Base-by-base conservation (phyloP, 2,329 filamentous ascomycete genomes). In the Phoma sp. region DNA sequence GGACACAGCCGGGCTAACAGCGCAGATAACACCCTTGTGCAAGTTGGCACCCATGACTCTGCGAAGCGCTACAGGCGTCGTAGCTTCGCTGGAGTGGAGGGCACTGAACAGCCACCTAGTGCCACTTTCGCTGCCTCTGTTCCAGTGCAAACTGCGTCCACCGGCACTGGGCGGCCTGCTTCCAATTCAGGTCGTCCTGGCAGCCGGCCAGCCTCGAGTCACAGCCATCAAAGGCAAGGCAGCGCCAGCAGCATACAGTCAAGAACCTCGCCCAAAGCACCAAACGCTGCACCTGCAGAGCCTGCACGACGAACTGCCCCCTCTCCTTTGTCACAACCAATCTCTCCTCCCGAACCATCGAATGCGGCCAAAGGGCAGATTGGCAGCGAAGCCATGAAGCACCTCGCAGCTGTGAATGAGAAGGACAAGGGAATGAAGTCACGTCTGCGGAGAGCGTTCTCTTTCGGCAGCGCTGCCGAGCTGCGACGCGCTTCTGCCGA, bases 391-490 rank as follows among this genome's bases (percentile, higher is more conserved):
- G 94, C 94, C 19, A 88, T 90, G 13, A 88, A 92, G 74, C 92
- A 96, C 53, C 84, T 98, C 35, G 87, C 90, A 40, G 92, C 93
- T n/a, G 82, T 98, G 51, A 94, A 88, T 57, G 90, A 94, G 63
- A 94, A 90, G 71, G 91, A 91, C 71, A 84, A 88, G 61, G 92
- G 92, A 72, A 92, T 88, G 78, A 97, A 97, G 78, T 93, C 90
- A 17, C 84, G 93, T 63, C 81, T 99, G 56, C 87, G 95, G 51
- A 85, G 95, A 65, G 95, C 95, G 0, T 96, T 99, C 69, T 99
- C 95, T 0, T 99, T 99, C 76, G 93, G 95, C 44, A 98, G 94
- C 73, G 91, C 93, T 37, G 91, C 94, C 8, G 95, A 99, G 72
- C 86, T 99, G 43, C 85, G 89, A 60, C 89, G 89, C 70, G 89